Conservation (phyloP, 768 basidiomycete species). For the Suillus weaverae region DNA sequence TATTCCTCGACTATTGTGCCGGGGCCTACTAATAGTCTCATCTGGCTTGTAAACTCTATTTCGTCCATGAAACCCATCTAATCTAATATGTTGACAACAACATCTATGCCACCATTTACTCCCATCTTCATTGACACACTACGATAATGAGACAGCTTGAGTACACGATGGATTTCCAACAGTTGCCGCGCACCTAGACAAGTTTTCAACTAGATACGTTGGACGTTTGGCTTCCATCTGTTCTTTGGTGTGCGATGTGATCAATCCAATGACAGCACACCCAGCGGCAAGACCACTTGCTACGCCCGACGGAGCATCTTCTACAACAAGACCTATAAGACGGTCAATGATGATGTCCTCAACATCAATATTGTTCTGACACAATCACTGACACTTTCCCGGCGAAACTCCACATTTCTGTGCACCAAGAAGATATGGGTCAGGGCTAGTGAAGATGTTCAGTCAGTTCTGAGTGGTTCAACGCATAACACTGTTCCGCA, state of each 20-base stretch:
- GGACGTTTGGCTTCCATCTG: slow-evolving; percentile 64
- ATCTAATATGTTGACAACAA: slow-evolving; percentile 38
- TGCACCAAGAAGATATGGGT: slow-evolving; percentile 89
- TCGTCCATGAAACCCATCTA: slow-evolving; percentile 13
- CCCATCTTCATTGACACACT: slow-evolving; percentile 32
- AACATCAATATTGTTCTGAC: slow-evolving; percentile 24
- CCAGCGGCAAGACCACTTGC: slow-evolving; percentile 79
- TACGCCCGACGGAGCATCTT: slow-evolving; percentile 89
- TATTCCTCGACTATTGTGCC: neutral
- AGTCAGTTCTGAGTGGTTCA: neutral
- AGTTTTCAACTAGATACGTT: slow-evolving; percentile 69
- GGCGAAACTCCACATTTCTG: slow-evolving; percentile 64
- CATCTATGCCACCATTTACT: slow-evolving; percentile 44
- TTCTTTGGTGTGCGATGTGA: slow-evolving; percentile 76
- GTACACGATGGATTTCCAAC: neutral
- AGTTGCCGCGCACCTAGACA: slow-evolving; percentile 55
- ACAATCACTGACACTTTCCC: slow-evolving; percentile 50
- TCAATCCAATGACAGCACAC: slow-evolving; percentile 77
- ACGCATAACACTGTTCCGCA: slow-evolving; percentile 27
- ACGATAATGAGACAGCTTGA: neutral
- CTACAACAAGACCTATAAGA: slow-evolving; percentile 73
- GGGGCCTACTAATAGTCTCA: neutral
- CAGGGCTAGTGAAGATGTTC: slow-evolving; percentile 51
- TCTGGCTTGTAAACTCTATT: neutral
- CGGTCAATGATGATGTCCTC: slow-evolving; percentile 9